Evolutionary conservation across 2,329 filamentous ascomycete genomes (phyloP).

Genomic region (Xylaria sp.): DNA sequence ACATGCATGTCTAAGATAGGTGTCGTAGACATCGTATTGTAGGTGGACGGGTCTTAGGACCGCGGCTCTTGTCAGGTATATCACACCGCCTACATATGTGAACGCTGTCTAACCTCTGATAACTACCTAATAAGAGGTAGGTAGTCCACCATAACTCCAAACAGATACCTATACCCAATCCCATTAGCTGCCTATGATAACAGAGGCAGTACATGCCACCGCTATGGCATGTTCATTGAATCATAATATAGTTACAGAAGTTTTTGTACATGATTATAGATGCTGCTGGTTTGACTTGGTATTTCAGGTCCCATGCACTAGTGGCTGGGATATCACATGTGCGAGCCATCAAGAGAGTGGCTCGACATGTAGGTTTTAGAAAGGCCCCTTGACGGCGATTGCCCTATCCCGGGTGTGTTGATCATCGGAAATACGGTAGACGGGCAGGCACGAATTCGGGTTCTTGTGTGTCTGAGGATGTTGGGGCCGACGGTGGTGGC

Average conservation of each 20-base stretch:
- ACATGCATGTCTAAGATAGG: no score
- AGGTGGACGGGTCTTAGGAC: neutral
- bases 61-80: neutral
- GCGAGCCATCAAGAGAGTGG: neutral
- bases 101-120: neutral
- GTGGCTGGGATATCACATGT: neutral
- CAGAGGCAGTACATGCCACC: neutral
- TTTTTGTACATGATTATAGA: neutral
- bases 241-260: neutral
- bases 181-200: neutral
- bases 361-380: neutral
- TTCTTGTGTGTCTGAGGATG: constrained; percentile 17
- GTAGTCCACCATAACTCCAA: neutral
- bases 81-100: no score
- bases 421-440: constrained; percentile 57
- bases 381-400: neutral
- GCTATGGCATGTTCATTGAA: neutral
- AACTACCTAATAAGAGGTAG: no score
- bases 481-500: constrained; percentile 4
- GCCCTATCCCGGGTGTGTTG: neutral
- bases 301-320: neutral
- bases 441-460: constrained; percentile 59
- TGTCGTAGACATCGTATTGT: neutral
- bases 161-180: neutral
- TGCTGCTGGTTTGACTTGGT: neutral